Percentiles rank a stretch among this genome's conserved stretches.
Evolutionary conservation across 495 filamentous ascomycete species (phyloP).

Genomic region (Pyrenula aspistea): DNA sequence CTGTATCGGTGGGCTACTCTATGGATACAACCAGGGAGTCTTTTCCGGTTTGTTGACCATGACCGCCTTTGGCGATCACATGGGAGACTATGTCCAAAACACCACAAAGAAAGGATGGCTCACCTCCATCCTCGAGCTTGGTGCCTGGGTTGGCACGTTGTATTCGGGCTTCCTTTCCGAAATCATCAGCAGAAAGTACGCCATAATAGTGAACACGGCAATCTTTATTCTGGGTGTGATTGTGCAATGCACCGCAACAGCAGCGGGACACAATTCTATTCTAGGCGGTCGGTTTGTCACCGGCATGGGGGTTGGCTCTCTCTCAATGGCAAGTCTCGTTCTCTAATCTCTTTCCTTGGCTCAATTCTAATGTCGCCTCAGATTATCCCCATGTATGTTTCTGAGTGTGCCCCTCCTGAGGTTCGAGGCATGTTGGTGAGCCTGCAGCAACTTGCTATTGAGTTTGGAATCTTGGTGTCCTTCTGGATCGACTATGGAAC

Average conservation of each 20-base stretch:
- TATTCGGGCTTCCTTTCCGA: constrained; percentile 68
- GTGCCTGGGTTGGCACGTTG: constrained; percentile 70
- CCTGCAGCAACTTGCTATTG: constrained; percentile 71
- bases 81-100: constrained; percentile 50
- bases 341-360: constrained; percentile 20
- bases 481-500: constrained; percentile 72
- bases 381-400: constrained; percentile 55
- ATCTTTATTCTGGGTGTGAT: constrained; percentile 72
- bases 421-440: constrained; percentile 63
- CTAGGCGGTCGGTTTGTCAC: constrained; percentile 68
- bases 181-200: constrained; percentile 59
- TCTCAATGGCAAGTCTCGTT: constrained; percentile 25
- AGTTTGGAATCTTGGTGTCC: constrained; percentile 68
- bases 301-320: constrained; percentile 24
- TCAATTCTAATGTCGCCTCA: constrained; percentile 32
- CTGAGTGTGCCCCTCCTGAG: constrained; percentile 36
- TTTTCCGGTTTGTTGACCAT: constrained; percentile 44
- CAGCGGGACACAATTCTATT: constrained; percentile 44
- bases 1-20: constrained; percentile 55
- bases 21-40: constrained; percentile 69
- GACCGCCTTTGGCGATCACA: constrained; percentile 31
- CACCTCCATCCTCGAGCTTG: constrained; percentile 69
- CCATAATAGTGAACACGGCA: constrained; percentile 56
- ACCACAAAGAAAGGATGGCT: constrained; percentile 64
- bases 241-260: constrained; percentile 54